phyloP scores from a whole-genome alignment of 176 grass and related monocot species.

The Aegilops bicornis region DNA sequence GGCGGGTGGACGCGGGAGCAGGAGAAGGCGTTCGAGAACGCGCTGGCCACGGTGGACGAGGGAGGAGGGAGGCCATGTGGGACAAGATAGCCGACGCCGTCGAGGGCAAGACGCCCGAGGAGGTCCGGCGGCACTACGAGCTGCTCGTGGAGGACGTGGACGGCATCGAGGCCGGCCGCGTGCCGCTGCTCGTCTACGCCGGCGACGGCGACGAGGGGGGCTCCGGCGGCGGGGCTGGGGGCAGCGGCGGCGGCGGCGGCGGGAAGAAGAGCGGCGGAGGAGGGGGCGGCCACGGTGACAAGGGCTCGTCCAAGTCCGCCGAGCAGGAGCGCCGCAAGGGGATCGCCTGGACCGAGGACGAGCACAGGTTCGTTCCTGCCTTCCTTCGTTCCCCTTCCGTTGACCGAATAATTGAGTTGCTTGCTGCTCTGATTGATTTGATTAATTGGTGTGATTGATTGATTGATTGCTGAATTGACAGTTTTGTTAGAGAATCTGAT shows the following conservation, averaged over 20 bases:
- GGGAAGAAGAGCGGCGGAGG: slow-evolving; percentile 11
- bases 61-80: slow-evolving; percentile 51
- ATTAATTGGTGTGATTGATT: neutral
- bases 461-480: slow-evolving; percentile 33
- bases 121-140: slow-evolving; percentile 81
- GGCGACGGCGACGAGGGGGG: slow-evolving; percentile 41
- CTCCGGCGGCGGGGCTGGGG: slow-evolving; percentile 33
- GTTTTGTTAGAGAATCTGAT: slow-evolving; percentile 14
- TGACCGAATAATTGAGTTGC: neutral
- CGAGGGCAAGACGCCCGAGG: slow-evolving; percentile 58
- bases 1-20: slow-evolving; percentile 66
- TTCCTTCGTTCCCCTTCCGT: neutral
- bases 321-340: slow-evolving; percentile 92
- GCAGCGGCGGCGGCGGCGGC: slow-evolving; percentile 17
- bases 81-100: slow-evolving; percentile 61
- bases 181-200: slow-evolving; percentile 67
- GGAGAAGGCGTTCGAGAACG: slow-evolving; percentile 91
- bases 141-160: slow-evolving; percentile 75
- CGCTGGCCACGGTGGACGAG: slow-evolving; percentile 40
- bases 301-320: slow-evolving; percentile 58
- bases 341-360: slow-evolving; percentile 97
- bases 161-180: slow-evolving; percentile 67
- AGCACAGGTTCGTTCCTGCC: slow-evolving; percentile 65
- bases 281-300: slow-evolving; percentile 32
- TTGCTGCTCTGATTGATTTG: neutral